Percentiles rank a stretch among this genome's conserved stretches.
phyloP scores from a whole-genome alignment of 306 rosid species.

The Carpinus viminea region DNA sequence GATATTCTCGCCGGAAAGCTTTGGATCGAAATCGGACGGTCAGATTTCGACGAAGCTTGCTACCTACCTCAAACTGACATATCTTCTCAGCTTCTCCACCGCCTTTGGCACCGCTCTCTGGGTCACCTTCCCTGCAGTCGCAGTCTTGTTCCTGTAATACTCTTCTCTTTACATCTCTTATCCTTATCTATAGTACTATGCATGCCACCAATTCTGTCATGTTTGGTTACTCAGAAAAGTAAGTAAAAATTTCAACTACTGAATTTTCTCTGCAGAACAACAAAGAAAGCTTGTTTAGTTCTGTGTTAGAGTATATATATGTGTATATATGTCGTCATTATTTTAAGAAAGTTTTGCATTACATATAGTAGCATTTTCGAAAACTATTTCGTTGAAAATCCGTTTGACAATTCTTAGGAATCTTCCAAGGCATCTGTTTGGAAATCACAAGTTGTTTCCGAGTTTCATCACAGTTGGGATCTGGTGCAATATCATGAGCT shows the following conservation, averaged over 20 bases:
- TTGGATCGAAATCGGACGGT: constrained; percentile 68
- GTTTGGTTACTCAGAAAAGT: not conserved
- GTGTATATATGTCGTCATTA: too few relatives aligned
- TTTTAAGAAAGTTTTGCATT: not conserved
- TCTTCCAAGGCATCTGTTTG: constrained; percentile 97
- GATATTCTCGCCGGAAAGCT: constrained; percentile 81
- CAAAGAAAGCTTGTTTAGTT: too few relatives aligned
- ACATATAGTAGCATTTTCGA: not conserved
- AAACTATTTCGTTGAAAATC: not conserved
- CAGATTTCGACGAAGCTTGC: constrained; percentile 45
- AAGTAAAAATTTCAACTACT: not conserved
- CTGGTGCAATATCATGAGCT: constrained; percentile 68
- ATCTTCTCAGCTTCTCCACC: constrained; percentile 85
- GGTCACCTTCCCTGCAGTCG: constrained; percentile 97
- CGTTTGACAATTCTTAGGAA: constrained; percentile 44
- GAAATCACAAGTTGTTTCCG: constrained; percentile 98
- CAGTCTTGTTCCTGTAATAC: constrained; percentile 84
- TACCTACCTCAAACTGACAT: constrained; percentile 75
- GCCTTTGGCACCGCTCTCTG: constrained; percentile 89
- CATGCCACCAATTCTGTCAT: not conserved
- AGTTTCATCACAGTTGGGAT: constrained; percentile 73
- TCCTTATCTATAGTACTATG: too few relatives aligned
- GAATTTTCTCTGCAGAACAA: too few relatives aligned
- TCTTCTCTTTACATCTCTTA: not conserved
- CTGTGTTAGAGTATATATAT: too few relatives aligned